Evolutionary conservation across 495 filamentous ascomycete species (phyloP), one percentile per base, ranked within the genome.

Genomic region (Aspergillus nidulans): DNA sequence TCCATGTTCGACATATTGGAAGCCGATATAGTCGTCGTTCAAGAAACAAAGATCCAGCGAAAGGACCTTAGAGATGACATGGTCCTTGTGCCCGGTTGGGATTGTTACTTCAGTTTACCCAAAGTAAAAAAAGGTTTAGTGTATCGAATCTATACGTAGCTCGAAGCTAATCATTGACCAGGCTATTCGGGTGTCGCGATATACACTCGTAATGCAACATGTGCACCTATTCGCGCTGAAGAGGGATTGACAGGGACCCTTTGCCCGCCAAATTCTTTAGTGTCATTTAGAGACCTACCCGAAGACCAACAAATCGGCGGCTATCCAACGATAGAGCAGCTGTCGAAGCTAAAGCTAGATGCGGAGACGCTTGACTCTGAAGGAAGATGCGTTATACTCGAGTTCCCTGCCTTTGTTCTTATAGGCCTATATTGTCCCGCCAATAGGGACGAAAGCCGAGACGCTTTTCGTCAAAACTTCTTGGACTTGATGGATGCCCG

Each of bases 111-210:
- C 71, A 96, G 90, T 64, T 78, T 98, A 6, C 94, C 94, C 7
- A 88, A 83, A 65, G 77, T 94, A 60, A 97, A 97, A 71, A 96
- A 97, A 74, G 94, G 92, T 89, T 59, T 39, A 56, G 39, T 5
- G 6, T 32, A 15, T 42, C 20, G n/a, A 21, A 7, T 28, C 34
- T 0, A 49, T 10, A 10, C 13, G 12, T 10, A 23, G 20, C 8
- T 18, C 9, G 16, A 28, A 43, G 32, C 52, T 66, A 49, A 56
- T 25, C 21, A 18, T 39, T 39, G 19, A 39, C 10, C 34, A 95
- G 92, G 94, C n/a, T 98, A 98, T 67, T 95, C 94, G 16, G 94
- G 94, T 1, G 90, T 98, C 2, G 94, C 88, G 12, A 89, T 98
- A 18, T 98, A 97, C 69, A 96, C 91, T 2, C 84, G 92, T n/a